A percentile compares a stretch with the other conserved stretches of the same genome.
These are phyloP conservation scores for Yarrowia osloensis DNA, from an alignment of 805 yeast species.

Conservation along the genomic window DNA sequence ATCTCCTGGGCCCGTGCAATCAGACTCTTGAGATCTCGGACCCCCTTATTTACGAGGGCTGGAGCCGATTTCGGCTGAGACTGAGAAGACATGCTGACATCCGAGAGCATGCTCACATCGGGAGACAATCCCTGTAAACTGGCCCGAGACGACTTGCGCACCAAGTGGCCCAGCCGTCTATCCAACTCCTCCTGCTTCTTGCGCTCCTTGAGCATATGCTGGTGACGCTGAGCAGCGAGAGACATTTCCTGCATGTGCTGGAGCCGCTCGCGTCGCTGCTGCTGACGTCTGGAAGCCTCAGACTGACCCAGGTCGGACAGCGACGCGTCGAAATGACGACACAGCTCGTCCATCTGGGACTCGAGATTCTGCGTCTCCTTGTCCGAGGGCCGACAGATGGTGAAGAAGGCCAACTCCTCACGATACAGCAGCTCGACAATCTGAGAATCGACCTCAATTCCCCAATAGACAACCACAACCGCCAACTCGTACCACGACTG, in stretches of 20 bases:
- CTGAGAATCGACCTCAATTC: background rate
- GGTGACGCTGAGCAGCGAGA: constrained; percentile 3
- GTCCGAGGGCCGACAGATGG: constrained; percentile 9
- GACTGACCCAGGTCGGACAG: background rate
- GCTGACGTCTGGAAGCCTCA: background rate
- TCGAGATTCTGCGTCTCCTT: constrained; percentile 11
- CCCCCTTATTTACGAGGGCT: constrained; percentile 16
- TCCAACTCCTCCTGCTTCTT: constrained; percentile 20
- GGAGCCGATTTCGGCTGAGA: background rate
- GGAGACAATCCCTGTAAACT: background rate
- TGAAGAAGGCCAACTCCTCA: background rate
- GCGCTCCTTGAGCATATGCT: constrained; percentile 15
- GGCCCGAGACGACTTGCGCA: background rate
- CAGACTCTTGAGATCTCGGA: constrained; percentile 23
- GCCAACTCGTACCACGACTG: constrained; percentile 24
- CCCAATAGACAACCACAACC: constrained; percentile 18
- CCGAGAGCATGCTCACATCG: background rate
- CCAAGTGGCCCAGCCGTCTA: background rate
- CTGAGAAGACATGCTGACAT: constrained; percentile 3
- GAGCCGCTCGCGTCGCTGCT: constrained; percentile 1
- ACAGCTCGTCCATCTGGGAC: constrained; percentile 8
- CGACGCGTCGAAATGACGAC: background rate
- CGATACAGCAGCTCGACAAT: background rate
- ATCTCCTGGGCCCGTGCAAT: constrained; percentile 14
- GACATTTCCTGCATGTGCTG: constrained; percentile 19